Conservation (phyloP, 2,329 filamentous ascomycete genomes). For the Penicillium corylophilum region DNA sequence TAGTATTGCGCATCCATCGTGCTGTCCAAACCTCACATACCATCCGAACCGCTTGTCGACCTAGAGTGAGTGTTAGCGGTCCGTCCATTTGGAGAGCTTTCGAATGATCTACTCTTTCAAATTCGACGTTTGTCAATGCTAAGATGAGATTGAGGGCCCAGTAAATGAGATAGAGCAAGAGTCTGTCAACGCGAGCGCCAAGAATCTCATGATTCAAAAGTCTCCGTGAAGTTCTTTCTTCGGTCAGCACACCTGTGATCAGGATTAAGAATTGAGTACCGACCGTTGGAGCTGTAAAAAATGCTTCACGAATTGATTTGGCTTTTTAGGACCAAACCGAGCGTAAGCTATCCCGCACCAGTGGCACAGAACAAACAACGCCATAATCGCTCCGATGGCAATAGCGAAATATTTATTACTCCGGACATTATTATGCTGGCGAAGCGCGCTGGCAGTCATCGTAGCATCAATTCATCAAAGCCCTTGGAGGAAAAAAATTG, state of each 20-base stretch:
- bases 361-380: conserved; percentile 1
- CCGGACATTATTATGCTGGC: conserved; percentile 10
- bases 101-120: background rate
- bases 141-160: conserved; percentile 16
- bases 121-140: conserved; percentile 7
- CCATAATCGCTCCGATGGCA: conserved; percentile 9
- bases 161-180: conserved; percentile 10
- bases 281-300: background rate
- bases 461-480: background rate
- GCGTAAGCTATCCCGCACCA: conserved; percentile 1
- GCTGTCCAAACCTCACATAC: background rate
- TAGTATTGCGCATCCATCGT: background rate
- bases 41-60: conserved; percentile 14
- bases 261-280: background rate
- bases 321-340: conserved; percentile 1
- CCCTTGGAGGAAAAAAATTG: background rate
- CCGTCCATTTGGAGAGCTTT: background rate
- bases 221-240: background rate
- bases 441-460: conserved; percentile 11
- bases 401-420: conserved; percentile 14
- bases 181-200: conserved; percentile 3
- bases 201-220: background rate
- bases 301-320: background rate
- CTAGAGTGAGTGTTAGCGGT: background rate
- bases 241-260: background rate